Base-by-base conservation (phyloP, 129 eudicot species). In the Centaurea solstitialis region DNA sequence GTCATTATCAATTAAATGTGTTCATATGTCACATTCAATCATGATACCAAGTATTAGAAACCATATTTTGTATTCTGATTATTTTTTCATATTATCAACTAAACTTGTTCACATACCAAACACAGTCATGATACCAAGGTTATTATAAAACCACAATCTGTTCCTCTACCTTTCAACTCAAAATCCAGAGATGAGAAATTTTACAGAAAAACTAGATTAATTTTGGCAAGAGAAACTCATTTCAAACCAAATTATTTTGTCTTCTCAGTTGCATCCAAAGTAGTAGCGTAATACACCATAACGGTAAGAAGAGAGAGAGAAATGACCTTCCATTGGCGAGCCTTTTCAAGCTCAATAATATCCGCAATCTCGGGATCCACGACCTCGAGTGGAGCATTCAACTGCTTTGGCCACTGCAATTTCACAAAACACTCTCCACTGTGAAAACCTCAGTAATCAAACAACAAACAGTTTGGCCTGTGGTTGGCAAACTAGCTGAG, bases 361-460 rank as follows among this genome's bases (percentile, higher is more conserved):
- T 96, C 97, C 2, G 98, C 98, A 76, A 96, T 91, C 87, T 96
- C 99, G 47, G 99, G 99, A 88, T 96, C 99, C 87, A 96, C 92
- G 6, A 78, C 93, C 61, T 96, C 97, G 5, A 96, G 83, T n/a
- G 99, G 93, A 74, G 98, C 98, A 87, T 96, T 96, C 90, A 96
- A 72, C 64, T 96, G 99, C 89, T 96, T 96, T 7, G 99, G 93
- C 99, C 99, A 96, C 99, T 96, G 88, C 67, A 91, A 77, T 76
- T 57, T 73, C 45, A 66, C 66, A 82, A 82, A 33, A 76, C 6
- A 39, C 75, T 40, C 75, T 22, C 30, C 22, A 40, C 73, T 8
- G 15, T 68, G 1, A 43, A 50, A 67, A 73, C 0, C 9, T 61
- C 30, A 64, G 8, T 9, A 20, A 53, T n/a, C 47, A 57, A 53